These are phyloP conservation scores for Chlamydomonas sphaeroides DNA, from an alignment of 139 green algal genomes.

Conservation along the genomic window DNA sequence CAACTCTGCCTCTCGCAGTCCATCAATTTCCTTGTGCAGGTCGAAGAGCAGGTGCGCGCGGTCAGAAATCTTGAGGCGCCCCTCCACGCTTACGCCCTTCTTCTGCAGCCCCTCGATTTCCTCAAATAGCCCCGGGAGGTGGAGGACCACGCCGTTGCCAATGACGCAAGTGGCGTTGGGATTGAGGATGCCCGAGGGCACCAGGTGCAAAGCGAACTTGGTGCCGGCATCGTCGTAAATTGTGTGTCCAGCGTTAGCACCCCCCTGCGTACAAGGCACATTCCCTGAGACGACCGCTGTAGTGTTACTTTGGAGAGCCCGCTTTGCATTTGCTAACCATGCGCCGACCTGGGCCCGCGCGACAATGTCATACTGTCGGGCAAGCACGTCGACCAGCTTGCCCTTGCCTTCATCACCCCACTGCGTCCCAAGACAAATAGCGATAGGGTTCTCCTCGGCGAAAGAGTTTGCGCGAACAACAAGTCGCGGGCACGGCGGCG, in stretches of 20 bases:
- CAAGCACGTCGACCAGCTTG: constrained; percentile 99
- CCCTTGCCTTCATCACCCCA: constrained; percentile 99
- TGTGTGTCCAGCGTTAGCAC: constrained; percentile 98
- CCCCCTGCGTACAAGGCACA: constrained; percentile 77
- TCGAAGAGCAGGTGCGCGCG: constrained; percentile 98
- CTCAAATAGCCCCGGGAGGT: constrained; percentile 94
- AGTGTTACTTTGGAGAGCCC: background rate
- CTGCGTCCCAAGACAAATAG: constrained; percentile 97
- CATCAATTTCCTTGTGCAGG: constrained; percentile 98
- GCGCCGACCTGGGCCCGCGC: constrained; percentile 87
- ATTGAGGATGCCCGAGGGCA: constrained; percentile 98
- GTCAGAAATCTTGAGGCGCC: constrained; percentile 83
- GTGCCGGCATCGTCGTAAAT: constrained; percentile 97
- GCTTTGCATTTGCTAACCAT: background rate
- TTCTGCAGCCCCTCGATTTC: constrained; percentile 84
- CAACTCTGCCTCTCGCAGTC: constrained; percentile 92
- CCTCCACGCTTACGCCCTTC: constrained; percentile 67
- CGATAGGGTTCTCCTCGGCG: too few relatives aligned
- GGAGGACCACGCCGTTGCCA: constrained; percentile 97
- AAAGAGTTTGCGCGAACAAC: too few relatives aligned
- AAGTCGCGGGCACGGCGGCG: too few relatives aligned
- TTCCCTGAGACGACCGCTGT: background rate
- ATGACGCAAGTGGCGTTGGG: constrained; percentile 90
- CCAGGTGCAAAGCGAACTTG: constrained; percentile 98
- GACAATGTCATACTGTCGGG: constrained; percentile 96